Base-by-base conservation (phyloP, 148 eudicot species). In the Rhododendron molle region DNA sequence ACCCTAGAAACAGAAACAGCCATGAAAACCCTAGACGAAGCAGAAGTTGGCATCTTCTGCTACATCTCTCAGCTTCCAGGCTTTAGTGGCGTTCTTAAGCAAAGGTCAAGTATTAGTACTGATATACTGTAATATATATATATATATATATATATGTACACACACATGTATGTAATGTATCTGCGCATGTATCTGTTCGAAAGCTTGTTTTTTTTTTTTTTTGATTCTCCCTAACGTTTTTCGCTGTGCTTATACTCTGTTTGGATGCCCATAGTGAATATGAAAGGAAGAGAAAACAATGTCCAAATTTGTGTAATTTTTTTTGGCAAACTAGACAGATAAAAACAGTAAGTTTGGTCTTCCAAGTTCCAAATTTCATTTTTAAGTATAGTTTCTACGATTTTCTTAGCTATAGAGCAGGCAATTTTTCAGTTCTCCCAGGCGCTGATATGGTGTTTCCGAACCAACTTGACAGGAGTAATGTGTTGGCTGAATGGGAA, bases 11-110 rank as follows among this genome's bases (percentile, higher is more conserved):
- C 80, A 36, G 40, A 26, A 83, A 62, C 80, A 52, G 43, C 88
- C 71, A 89, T 84, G 86, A 90, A 83, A 40, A 81, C 84, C 4
- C 58, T 92, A 1, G 98, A 93, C 44, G 99, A 97, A 89, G 72
- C 89, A 15, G 98, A 95, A 76, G 99, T 94, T 43, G 99, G 99
- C 30, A 95, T 97, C 76, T 85, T 83, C 76, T 95, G 95, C 86
- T 97, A 92, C 92, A 93, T 95, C 71, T 95, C 99, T 69, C 88
- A 87, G 43, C 94, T 94, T 83, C 98, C 98, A 43, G 99, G 99
- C 73, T 97, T 97, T 74, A 93, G 94, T 43, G 99, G 96, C 81
- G 91, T 95, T 81, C 98, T 97, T 36, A 97, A 97, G 82, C 99
- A 97, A 90, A 92, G 99, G 99, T 8, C 52, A 83, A 32, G 47